Base-by-base conservation (phyloP, 139 green algal species). In the Protoeuglena noctilucae region DNA sequence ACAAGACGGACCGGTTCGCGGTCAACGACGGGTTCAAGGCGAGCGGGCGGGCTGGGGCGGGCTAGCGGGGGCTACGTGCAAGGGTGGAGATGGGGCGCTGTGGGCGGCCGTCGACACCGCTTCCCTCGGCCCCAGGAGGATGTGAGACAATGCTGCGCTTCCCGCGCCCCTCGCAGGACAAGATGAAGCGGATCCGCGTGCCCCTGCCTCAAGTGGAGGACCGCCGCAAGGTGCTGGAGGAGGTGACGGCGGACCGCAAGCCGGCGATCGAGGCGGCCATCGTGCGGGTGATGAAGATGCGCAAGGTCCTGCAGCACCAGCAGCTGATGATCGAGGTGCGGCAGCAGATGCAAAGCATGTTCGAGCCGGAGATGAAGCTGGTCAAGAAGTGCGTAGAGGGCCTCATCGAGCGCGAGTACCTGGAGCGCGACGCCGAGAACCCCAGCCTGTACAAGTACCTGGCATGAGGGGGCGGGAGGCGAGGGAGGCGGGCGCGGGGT, bases 371-470 rank as follows among this genome's bases (percentile, higher is more conserved):
- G 61, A 78, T 96, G 51, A 89, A 89, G 69, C 68, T 89, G 3
- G 94, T 98, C 73, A 98, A 98, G 82, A 88, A 92, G 66, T 61
- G 78, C 16, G 94, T 99, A 43, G 91, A 97, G 73, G 77, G 89
- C 57, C 74, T 97, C 22, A 97, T 99, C 51, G 46, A 60, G 48
- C 69, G 86, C 9, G 92, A 98, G 51, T 99, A 94, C 81, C 60
- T 99, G 48, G 92, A 88, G 72, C 75, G 86, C 24, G 82, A 89
- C 63, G 72, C 72, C 40, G 69, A 83, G 47, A 85, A 90, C 62
- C 63, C 68, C 23, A 79, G 82, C 62, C 54, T 78, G 14, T 83
- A 80, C 58, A 78, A 71, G 52, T 90, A 90, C 61, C 54, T 90
- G 47, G 81, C 79, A 1, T 87, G 49, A 74, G 51, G n/a, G 14